Conservation (phyloP, 768 basidiomycete species). For the Mycena metata region DNA sequence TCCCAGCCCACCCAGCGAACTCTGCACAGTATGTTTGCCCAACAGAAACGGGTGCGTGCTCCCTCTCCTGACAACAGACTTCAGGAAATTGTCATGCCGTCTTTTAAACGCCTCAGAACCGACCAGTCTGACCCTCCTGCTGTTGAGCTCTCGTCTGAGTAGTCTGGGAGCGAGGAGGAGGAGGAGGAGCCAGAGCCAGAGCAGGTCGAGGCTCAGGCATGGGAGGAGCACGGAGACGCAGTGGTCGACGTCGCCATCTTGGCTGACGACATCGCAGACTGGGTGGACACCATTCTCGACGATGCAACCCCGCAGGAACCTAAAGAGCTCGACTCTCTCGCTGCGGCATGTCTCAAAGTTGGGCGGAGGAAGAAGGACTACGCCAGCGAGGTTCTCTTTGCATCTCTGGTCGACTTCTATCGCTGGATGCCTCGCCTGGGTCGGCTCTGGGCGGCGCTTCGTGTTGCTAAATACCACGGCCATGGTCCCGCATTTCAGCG, state of each 20-base stretch:
- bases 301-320: not conserved
- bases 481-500: constrained; percentile 13
- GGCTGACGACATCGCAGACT: constrained; percentile 6
- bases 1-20: too few species aligned
- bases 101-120: too few species aligned
- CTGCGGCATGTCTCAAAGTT: not conserved
- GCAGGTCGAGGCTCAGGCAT: not conserved
- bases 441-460: not conserved
- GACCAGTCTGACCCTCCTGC: too few species aligned
- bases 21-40: too few species aligned
- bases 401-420: constrained; percentile 10
- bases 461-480: constrained; percentile 8
- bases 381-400: constrained; percentile 11
- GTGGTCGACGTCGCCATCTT: not conserved
- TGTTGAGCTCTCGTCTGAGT: not conserved
- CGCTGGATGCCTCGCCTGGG: constrained; percentile 15
- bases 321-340: not conserved
- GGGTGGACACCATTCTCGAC: not conserved
- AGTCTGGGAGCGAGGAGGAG: not conserved
- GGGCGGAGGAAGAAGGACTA: constrained; percentile 5
- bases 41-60: too few species aligned
- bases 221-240: not conserved
- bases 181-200: not conserved
- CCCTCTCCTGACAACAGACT: too few species aligned
- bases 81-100: too few species aligned